A percentile compares a stretch with the other conserved stretches of the same genome.
Conservation (phyloP, 108 stramenopile genomes). For the Chaetoceros muelleri region DNA sequence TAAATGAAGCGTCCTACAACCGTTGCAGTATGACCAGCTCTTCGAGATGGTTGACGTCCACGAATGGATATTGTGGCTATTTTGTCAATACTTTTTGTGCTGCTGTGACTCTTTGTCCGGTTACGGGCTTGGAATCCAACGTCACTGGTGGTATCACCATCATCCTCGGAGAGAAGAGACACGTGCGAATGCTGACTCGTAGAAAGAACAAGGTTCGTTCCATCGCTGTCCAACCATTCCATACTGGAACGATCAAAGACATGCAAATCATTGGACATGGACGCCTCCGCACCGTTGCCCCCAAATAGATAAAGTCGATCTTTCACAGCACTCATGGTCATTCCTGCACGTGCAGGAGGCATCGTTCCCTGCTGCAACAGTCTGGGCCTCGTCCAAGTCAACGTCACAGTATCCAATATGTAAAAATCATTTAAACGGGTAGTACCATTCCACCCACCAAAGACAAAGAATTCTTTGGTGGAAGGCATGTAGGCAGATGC, state of each 20-base stretch:
- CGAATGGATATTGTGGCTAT: slow-evolving; percentile 53
- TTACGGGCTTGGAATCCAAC: no score
- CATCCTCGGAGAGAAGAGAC: neutral
- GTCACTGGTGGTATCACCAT: neutral
- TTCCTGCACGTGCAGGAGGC: slow-evolving; percentile 89
- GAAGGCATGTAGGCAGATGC: slow-evolving; percentile 68
- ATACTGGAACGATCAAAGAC: neutral
- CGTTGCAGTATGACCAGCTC: slow-evolving; percentile 92
- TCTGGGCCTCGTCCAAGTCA: slow-evolving; percentile 68
- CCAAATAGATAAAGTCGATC: slow-evolving; percentile 86
- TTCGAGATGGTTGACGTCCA: slow-evolving; percentile 67
- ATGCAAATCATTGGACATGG: neutral
- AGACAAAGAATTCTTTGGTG: slow-evolving; percentile 79
- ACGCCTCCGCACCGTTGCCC: slow-evolving; percentile 41
- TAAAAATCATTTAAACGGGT: slow-evolving; percentile 86
- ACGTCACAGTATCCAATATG: slow-evolving; percentile 70
- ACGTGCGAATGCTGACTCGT: slow-evolving; percentile 11
- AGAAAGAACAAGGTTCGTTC: neutral
- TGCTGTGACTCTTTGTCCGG: slow-evolving; percentile 26
- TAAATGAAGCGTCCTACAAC: slow-evolving; percentile 74
- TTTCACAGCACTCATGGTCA: slow-evolving; percentile 81
- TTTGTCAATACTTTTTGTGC: slow-evolving; percentile 82
- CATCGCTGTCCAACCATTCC: neutral
- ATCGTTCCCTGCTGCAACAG: slow-evolving; percentile 40
- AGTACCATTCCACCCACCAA: slow-evolving; percentile 91